phyloP scores from a whole-genome alignment of 495 filamentous ascomycete genomes.

The Aspergillus ostianus region DNA sequence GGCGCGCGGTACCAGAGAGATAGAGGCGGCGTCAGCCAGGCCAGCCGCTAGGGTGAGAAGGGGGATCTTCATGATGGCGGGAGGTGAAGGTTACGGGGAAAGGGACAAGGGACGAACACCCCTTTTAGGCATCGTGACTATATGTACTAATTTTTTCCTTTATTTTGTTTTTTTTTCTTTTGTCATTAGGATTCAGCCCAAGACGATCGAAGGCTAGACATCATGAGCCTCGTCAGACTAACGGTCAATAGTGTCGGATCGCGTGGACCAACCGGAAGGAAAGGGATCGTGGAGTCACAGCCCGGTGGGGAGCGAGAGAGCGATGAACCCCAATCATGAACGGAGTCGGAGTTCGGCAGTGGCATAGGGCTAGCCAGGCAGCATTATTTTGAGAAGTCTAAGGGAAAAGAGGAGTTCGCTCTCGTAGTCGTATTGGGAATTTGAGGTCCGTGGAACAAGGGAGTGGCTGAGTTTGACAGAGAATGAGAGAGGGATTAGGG shows the following conservation, averaged over 20 bases:
- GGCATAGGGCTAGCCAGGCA: conserved; percentile 6
- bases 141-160: background rate
- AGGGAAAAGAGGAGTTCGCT: background rate
- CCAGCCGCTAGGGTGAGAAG: conserved; percentile 9
- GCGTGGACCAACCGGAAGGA: conserved; percentile 11
- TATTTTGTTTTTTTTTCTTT: no score
- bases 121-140: background rate
- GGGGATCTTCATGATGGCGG: conserved; percentile 11
- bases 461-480: background rate
- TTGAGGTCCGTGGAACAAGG: background rate
- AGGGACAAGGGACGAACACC: background rate
- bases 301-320: no score
- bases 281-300: background rate
- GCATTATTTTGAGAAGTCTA: background rate
- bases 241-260: background rate
- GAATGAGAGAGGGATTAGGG: background rate
- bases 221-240: background rate
- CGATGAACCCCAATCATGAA: conserved; percentile 1
- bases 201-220: background rate
- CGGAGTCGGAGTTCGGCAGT: conserved; percentile 7
- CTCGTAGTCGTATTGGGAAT: background rate
- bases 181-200: background rate
- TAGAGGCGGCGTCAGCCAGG: conserved; percentile 10
- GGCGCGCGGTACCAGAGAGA: conserved; percentile 17
- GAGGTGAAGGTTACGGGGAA: background rate